phyloP scores from a whole-genome alignment of 495 filamentous ascomycete genomes.

The Penicillium mononematosum region DNA sequence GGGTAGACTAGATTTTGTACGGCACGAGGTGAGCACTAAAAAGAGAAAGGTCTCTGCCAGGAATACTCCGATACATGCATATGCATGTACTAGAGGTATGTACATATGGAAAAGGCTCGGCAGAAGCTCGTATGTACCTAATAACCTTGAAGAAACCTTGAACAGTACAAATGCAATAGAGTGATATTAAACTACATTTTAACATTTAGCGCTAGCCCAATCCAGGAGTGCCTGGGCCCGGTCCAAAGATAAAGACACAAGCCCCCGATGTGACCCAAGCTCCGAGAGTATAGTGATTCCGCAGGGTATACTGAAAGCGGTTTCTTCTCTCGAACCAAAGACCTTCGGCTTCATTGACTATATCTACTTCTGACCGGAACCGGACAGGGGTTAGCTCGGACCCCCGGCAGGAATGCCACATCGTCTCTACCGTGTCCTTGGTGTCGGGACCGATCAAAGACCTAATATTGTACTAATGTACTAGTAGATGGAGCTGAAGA shows the following conservation, averaged over 20 bases:
- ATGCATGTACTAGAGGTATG: too few relatives aligned
- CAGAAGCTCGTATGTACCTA: neutral
- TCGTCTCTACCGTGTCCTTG: neutral
- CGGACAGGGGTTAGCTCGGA: neutral
- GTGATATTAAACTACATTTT: neutral
- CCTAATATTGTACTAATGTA: neutral
- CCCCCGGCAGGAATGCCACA: neutral
- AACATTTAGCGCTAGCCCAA: neutral
- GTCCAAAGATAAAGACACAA: neutral
- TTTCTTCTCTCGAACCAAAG: neutral
- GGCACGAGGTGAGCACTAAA: too few relatives aligned
- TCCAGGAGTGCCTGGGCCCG: neutral
- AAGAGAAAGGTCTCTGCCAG: too few relatives aligned
- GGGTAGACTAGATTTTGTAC: too few relatives aligned
- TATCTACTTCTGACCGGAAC: neutral
- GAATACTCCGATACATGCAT: too few relatives aligned
- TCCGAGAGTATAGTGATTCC: neutral
- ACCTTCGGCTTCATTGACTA: slow-evolving; percentile 1
- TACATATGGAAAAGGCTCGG: too few relatives aligned
- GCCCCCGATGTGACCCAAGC: neutral
- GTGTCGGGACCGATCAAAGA: neutral
- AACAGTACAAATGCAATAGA: too few relatives aligned
- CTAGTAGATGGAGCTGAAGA: neutral
- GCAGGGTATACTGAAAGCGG: neutral
- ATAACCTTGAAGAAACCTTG: too few relatives aligned